Conservation (phyloP, 1,139 yeast species). For the Diutina sp. region DNA sequence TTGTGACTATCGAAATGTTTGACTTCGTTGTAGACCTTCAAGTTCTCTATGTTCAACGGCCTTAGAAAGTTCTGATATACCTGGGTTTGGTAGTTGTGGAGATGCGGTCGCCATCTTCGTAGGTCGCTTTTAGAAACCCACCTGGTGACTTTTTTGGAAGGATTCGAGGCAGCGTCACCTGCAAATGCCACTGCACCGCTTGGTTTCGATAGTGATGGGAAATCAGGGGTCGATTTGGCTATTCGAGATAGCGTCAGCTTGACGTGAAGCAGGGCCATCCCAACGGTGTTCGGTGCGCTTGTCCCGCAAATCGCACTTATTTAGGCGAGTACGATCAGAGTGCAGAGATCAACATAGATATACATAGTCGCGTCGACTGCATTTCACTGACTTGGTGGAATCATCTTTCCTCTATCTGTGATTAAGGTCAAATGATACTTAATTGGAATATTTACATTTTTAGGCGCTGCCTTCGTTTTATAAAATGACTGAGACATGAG, state of each 20-base stretch:
- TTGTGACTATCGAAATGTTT: slow-evolving; percentile 11
- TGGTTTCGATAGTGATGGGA: background rate
- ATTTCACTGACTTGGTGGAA: no score
- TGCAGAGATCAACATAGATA: background rate
- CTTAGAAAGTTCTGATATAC: slow-evolving; percentile 22
- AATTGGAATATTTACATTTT: no score
- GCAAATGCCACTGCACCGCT: background rate
- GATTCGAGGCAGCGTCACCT: background rate
- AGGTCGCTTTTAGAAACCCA: slow-evolving; percentile 4
- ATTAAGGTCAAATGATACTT: no score
- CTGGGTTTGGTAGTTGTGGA: slow-evolving; percentile 10
- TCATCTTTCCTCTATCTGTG: no score
- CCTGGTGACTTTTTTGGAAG: background rate
- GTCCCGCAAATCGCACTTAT: background rate
- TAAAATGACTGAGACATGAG: no score
- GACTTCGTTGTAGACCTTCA: slow-evolving; percentile 18
- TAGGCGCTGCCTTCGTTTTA: no score
- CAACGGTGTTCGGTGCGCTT: background rate
- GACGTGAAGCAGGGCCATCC: background rate
- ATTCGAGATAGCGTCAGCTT: background rate
- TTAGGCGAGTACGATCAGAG: background rate
- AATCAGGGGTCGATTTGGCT: background rate
- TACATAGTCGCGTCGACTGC: no score
- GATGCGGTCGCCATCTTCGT: slow-evolving; percentile 4
- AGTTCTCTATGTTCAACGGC: slow-evolving; percentile 22